These are phyloP conservation scores for Geranium rotundifolium DNA, from an alignment of 345 rosid genomes.

Conservation along the genomic window DNA sequence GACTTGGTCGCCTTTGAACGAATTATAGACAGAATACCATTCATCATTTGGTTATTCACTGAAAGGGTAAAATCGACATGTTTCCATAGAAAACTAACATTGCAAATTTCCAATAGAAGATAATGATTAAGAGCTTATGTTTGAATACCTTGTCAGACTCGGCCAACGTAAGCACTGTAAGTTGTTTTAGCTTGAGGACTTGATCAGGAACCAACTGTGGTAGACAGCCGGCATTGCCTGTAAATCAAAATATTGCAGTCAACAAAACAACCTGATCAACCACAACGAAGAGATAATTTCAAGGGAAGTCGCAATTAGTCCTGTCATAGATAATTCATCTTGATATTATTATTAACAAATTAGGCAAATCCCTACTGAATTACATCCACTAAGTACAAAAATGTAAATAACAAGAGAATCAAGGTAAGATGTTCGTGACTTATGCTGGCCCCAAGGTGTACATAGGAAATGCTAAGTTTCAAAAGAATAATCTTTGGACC, in stretches of 20 bases:
- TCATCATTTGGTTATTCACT: background rate
- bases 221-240: slow-evolving; percentile 49
- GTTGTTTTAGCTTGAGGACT: slow-evolving; percentile 82
- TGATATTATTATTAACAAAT: no score
- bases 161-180: slow-evolving; percentile 86
- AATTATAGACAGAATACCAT: background rate
- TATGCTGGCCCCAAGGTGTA: no score
- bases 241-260: slow-evolving; percentile 10
- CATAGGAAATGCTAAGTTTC: no score
- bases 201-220: slow-evolving; percentile 68
- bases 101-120: no score
- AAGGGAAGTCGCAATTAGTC: background rate
- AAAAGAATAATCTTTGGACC: no score
- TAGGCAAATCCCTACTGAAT: no score
- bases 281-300: background rate
- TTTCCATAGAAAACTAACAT: background rate
- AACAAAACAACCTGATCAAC: slow-evolving; percentile 4
- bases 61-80: background rate
- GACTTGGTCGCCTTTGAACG: background rate
- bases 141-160: slow-evolving; percentile 67
- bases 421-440: no score
- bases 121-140: background rate
- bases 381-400: no score
- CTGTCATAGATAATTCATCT: no score
- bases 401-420: no score